Percentiles rank a stretch among this genome's conserved stretches.
phyloP scores from a whole-genome alignment of 2,329 filamentous ascomycete genomes.

The Fusarium solani-melongenae region DNA sequence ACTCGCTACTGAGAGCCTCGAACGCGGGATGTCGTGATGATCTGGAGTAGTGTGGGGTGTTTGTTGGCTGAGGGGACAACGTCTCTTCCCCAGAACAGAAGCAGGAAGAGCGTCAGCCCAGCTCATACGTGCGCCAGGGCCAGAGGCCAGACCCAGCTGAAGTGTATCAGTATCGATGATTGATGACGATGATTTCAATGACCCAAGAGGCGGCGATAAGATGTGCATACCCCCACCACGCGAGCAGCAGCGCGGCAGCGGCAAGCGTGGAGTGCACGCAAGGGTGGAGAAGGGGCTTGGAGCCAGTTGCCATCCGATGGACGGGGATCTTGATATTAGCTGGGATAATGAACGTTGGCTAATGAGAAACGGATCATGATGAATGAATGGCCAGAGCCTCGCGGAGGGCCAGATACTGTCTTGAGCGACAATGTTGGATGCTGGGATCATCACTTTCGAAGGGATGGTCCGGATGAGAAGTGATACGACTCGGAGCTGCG shows the following conservation, averaged over 20 bases:
- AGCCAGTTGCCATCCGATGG: constrained; percentile 5
- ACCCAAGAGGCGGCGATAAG: constrained; percentile 32
- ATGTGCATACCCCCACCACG: constrained; percentile 31
- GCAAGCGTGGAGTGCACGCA: constrained; percentile 25
- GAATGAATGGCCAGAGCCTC: constrained; percentile 22
- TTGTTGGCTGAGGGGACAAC: constrained; percentile 13
- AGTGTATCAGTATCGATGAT: constrained; percentile 20
- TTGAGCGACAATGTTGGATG: constrained; percentile 1
- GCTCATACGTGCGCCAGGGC: constrained; percentile 17
- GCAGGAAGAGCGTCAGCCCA: constrained; percentile 17
- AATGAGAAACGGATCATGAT: constrained; percentile 35
- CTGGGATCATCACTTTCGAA: constrained; percentile 29
- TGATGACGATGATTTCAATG: constrained; percentile 31
- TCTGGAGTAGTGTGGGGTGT: constrained; percentile 12
- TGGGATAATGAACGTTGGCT: constrained; percentile 39
- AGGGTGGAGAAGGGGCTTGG: constrained; percentile 25
- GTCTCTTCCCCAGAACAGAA: background rate
- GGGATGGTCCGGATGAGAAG: constrained; percentile 16
- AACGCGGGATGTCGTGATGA: constrained; percentile 17
- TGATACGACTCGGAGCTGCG: constrained; percentile 2
- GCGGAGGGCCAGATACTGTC: background rate
- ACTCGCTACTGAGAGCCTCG: background rate
- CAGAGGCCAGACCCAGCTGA: background rate
- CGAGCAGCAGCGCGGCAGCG: constrained; percentile 13
- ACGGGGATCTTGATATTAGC: constrained; percentile 32